Base-by-base conservation (phyloP, 1,139 yeast genomes). In the Ashbya aceris region DNA sequence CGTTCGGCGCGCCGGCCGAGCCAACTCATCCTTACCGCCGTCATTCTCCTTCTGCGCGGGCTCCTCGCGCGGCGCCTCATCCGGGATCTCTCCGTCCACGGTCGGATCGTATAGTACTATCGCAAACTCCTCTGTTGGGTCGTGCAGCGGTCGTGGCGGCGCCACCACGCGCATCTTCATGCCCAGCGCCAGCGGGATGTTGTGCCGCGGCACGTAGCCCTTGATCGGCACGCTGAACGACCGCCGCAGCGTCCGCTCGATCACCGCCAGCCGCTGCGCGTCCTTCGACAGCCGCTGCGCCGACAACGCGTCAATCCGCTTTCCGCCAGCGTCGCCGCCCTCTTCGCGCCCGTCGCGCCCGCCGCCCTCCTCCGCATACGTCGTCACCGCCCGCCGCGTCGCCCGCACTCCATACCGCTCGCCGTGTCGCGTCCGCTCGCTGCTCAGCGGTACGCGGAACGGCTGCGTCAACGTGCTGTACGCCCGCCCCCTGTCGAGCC, bases 21-120 rank as follows among this genome's bases (percentile, higher is more conserved):
- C 10, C 7, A 11, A 20, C 45, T 35, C 55, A 55, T 41, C 48
- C 48, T 48, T 40, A 9, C 29, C 27, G 12, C 38, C 38, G 11
- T 14, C 27, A 14, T 26, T 36, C 4, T 27, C 17, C 26, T 23
- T 62, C 30, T 56, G 55, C 36, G 50, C 40, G 8, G 50, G 57
- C 30, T 54, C 42, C 29, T 50, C 55, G 33, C 49, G 48, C 4
- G 52, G 30, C 26, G 14, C 12, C 27, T 38, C 40, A 14, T 41
- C 47, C 28, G 55, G 52, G 50, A 67, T 57, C 38, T 64, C 69
- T 27, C 70, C 74, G 40, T 68, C 75, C 3, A 89, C 80, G 0
- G 97, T 85, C 0, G 99, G 99, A 59, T 91, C 99, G 56, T 86
- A 91, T 38, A 91, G 68, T 1, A 91, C 97, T 42, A 93, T 86